phyloP scores from a whole-genome alignment of 306 rosid genomes.

The Sesbania bispinosa region DNA sequence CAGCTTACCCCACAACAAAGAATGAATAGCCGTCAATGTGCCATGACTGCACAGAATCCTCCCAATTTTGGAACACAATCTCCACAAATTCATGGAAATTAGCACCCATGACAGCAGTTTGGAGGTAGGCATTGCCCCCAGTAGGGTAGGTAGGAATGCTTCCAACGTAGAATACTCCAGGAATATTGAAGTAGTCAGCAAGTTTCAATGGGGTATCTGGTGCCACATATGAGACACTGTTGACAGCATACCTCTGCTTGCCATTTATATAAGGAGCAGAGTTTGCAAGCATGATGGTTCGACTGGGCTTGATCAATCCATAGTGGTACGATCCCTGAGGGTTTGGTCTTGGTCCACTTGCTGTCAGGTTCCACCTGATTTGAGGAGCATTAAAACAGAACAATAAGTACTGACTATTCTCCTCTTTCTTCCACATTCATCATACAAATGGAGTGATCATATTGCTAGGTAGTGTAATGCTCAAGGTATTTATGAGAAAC shows the following conservation, averaged over 20 bases:
- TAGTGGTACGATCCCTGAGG: constrained; percentile 98
- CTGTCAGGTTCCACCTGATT: constrained; percentile 80
- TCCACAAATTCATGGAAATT: constrained; percentile 78
- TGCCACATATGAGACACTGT: constrained; percentile 63
- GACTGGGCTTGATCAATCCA: constrained; percentile 69
- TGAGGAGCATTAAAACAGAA: not conserved
- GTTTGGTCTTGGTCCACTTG: constrained; percentile 97
- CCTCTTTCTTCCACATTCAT: not conserved
- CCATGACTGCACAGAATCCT: constrained; percentile 82
- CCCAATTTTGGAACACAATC: constrained; percentile 97
- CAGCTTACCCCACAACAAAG: constrained; percentile 90
- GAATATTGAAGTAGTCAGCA: constrained; percentile 78
- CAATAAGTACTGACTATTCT: not conserved
- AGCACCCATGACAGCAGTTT: constrained; percentile 84
- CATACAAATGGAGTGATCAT: not conserved
- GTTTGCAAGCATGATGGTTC: constrained; percentile 80
- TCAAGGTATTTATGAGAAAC: not conserved
- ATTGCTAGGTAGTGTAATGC: not conserved
- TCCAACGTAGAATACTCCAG: constrained; percentile 79
- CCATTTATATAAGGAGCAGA: constrained; percentile 84
- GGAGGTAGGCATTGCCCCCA: constrained; percentile 64
- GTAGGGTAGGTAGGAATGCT: constrained; percentile 63
- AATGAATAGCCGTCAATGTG: constrained; percentile 86
- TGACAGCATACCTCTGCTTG: constrained; percentile 90
- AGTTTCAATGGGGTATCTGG: constrained; percentile 89